A percentile compares a stretch with the other conserved stretches of the same genome.
These are phyloP conservation scores for Kwoniella shivajii DNA, from an alignment of 1,284 basidiomycete species.

Conservation along the genomic window DNA sequence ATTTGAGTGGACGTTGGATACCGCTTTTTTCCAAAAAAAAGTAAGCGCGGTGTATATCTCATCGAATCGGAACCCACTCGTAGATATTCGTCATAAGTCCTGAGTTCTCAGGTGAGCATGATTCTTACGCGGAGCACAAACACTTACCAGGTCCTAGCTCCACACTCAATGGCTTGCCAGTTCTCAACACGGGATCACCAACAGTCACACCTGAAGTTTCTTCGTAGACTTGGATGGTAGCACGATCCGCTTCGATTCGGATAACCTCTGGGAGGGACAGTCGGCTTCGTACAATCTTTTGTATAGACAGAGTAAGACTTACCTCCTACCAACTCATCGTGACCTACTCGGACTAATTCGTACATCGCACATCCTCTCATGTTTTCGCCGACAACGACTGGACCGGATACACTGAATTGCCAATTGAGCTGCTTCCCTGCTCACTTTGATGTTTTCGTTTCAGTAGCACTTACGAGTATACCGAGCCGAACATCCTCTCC, in stretches of 20 bases:
- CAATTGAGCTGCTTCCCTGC: background rate
- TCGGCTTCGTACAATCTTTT: background rate
- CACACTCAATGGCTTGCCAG: conserved; percentile 95
- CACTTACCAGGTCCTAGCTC: conserved; percentile 88
- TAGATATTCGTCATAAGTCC: conserved; percentile 98
- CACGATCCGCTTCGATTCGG: conserved; percentile 92
- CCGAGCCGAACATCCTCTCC: conserved; percentile 85
- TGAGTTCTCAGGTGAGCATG: conserved; percentile 42
- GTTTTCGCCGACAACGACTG: conserved; percentile 95
- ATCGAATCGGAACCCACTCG: conserved; percentile 59
- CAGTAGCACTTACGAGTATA: conserved; percentile 61
- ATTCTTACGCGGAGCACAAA: background rate
- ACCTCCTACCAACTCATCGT: conserved; percentile 97
- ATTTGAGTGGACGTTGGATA: conserved; percentile 87
- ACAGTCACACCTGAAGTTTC: conserved; percentile 98
- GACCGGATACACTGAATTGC: conserved; percentile 79
- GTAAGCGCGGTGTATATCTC: background rate
- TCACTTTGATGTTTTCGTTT: background rate
- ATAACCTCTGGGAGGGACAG: conserved; percentile 79
- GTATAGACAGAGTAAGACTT: conserved; percentile 27
- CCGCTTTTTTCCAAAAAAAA: conserved; percentile 58
- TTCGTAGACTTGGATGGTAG: conserved; percentile 99
- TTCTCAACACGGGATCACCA: conserved; percentile 94
- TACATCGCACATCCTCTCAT: conserved; percentile 97
- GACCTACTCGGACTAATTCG: conserved; percentile 90